These are phyloP conservation scores for Nidularia pulvinata DNA, from an alignment of 768 basidiomycete species.

Conservation along the genomic window DNA sequence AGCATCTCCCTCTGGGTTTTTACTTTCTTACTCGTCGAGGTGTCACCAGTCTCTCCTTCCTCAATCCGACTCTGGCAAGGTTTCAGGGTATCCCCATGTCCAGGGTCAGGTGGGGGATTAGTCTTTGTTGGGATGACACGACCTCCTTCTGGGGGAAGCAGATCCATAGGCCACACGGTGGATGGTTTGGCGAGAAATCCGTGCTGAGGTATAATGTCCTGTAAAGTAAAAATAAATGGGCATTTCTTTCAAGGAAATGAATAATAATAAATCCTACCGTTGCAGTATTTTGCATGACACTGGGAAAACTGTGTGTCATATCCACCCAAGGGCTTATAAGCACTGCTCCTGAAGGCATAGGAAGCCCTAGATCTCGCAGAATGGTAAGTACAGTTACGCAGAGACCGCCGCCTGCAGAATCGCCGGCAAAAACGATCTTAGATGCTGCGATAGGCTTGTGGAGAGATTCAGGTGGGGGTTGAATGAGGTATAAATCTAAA, in stretches of 20 bases:
- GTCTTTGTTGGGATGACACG: slow-evolving; percentile 33
- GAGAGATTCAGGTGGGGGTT: slow-evolving; percentile 60
- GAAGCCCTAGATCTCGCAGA: slow-evolving; percentile 68
- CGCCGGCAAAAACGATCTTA: slow-evolving; percentile 77
- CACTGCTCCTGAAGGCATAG: slow-evolving; percentile 74
- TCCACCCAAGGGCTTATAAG: slow-evolving; percentile 86
- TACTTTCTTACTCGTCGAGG: slow-evolving; percentile 8
- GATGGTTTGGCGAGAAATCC: slow-evolving; percentile 65
- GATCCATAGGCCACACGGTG: slow-evolving; percentile 54
- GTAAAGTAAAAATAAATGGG: not conserved
- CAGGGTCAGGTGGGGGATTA: slow-evolving; percentile 45
- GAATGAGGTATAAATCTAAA: slow-evolving; percentile 71
- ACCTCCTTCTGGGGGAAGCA: slow-evolving; percentile 21
- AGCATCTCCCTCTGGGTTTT: slow-evolving; percentile 30
- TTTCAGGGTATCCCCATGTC: slow-evolving; percentile 45
- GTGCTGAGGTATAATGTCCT: slow-evolving; percentile 71
- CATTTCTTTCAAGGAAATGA: not conserved
- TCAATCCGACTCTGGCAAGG: slow-evolving; percentile 25
- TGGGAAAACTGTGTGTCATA: slow-evolving; percentile 84
- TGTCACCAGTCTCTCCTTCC: slow-evolving; percentile 9
- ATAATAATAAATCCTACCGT: slow-evolving; percentile 34
- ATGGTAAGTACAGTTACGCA: slow-evolving; percentile 59
- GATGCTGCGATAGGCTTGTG: slow-evolving; percentile 66
- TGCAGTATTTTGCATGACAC: slow-evolving; percentile 63
- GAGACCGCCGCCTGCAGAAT: slow-evolving; percentile 76